Conservation (phyloP, 169 alveolate species). For the Amoebophrya sp. region DNA sequence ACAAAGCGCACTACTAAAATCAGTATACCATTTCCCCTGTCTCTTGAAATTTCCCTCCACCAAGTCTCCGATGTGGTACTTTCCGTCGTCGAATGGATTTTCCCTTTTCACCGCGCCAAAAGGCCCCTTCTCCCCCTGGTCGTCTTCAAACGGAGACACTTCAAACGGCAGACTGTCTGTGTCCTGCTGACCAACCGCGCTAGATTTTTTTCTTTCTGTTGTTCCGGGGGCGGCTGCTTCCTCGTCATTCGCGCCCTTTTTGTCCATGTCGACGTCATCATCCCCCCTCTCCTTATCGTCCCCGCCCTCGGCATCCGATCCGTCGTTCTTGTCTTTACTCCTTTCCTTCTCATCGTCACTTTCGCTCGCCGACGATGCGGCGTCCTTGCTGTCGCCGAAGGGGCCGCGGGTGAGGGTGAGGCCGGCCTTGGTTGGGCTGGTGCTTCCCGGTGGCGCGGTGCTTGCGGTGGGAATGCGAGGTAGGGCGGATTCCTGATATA, state of each 20-base stretch:
- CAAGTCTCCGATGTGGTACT: neutral
- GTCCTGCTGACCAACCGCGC: neutral
- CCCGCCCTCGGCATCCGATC: too few species aligned
- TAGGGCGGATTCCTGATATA: neutral
- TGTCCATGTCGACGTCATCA: too few species aligned
- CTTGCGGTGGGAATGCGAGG: too few species aligned
- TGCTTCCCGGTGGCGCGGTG: neutral
- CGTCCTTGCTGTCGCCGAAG: neutral
- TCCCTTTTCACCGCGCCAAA: neutral
- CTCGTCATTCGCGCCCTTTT: too few species aligned
- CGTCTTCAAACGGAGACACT: neutral
- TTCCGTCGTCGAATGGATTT: neutral
- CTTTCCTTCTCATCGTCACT: too few species aligned
- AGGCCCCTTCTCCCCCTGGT: neutral
- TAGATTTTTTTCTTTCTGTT: too few species aligned
- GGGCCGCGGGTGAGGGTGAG: neutral
- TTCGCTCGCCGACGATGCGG: neutral
- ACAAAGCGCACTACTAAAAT: too few species aligned
- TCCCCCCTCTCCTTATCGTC: too few species aligned
- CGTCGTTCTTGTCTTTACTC: too few species aligned
- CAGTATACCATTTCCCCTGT: neutral
- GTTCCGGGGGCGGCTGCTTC: too few species aligned
- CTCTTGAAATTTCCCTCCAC: neutral
- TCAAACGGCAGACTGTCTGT: neutral
- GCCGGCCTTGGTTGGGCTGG: neutral